These are phyloP conservation scores for Postia placenta DNA, from an alignment of 768 basidiomycete species.

Conservation along the genomic window DNA sequence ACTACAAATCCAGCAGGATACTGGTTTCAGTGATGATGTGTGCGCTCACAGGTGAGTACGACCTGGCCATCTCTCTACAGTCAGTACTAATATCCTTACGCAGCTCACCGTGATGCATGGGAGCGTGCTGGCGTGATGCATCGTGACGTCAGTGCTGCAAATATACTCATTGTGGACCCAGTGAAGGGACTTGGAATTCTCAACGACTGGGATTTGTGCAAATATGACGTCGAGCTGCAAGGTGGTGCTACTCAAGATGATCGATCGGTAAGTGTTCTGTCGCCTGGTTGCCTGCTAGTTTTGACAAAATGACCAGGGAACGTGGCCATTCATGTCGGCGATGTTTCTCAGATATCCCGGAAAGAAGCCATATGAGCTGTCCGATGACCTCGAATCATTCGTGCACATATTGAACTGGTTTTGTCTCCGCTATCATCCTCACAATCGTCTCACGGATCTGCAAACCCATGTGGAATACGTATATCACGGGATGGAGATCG, in stretches of 20 bases:
- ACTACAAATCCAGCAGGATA: neutral
- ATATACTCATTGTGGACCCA: conserved; percentile 7
- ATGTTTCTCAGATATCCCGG: conserved; percentile 2
- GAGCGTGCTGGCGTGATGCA: neutral
- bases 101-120: neutral
- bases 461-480: too few relatives aligned
- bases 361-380: neutral
- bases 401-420: conserved; percentile 10
- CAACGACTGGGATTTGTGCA: neutral
- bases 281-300: too few relatives aligned
- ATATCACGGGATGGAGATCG: too few relatives aligned
- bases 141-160: conserved; percentile 9
- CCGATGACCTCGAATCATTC: conserved; percentile 17
- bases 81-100: neutral
- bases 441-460: too few relatives aligned
- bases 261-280: neutral
- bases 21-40: neutral
- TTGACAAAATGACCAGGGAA: too few relatives aligned
- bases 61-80: neutral
- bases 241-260: neutral
- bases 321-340: conserved; percentile 15
- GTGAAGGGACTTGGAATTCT: neutral
- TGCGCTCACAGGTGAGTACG: neutral
- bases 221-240: neutral
- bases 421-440: neutral